Percentiles rank a stretch among this genome's conserved stretches.
Evolutionary conservation across 371 early-diverging fungal genomes (phyloP).

Genomic region (Rhizopus sp.): DNA sequence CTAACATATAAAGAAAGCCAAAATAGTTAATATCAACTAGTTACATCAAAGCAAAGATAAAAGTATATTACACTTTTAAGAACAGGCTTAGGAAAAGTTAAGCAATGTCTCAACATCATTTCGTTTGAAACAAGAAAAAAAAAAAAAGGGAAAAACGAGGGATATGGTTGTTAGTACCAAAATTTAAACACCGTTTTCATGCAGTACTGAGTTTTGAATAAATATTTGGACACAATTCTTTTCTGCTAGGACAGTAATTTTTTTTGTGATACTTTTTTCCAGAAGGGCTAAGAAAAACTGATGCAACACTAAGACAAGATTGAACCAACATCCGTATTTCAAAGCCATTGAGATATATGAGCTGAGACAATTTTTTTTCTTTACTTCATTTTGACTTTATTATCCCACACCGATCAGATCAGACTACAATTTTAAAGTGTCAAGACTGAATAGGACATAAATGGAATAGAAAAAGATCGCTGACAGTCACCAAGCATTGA

Average conservation of each 20-base stretch:
- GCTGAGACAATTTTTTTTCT: no score
- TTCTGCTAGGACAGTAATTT: no score
- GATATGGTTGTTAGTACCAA: neutral
- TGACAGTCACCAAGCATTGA: constrained; percentile 8
- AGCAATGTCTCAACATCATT: neutral
- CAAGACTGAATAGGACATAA: constrained; percentile 16
- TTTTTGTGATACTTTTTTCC: no score
- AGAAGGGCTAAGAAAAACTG: no score
- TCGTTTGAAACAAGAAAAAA: neutral
- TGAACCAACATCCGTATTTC: no score
- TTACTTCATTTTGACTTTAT: no score
- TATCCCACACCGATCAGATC: constrained; percentile 10
- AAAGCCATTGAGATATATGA: no score
- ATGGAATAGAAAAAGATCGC: constrained; percentile 11
- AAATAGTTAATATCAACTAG: neutral
- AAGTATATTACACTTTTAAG: no score
- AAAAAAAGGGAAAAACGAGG: neutral
- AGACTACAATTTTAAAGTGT: constrained; percentile 14
- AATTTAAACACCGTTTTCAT: neutral
- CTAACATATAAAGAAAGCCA: neutral
- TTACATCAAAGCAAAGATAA: no score
- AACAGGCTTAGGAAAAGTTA: neutral
- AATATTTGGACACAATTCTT: no score
- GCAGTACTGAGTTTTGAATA: no score
- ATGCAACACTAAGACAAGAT: no score